A percentile compares a stretch with the other conserved stretches of the same genome.
These are phyloP conservation scores for Lepidium didymum DNA, from an alignment of 345 rosid genomes.

Conservation along the genomic window DNA sequence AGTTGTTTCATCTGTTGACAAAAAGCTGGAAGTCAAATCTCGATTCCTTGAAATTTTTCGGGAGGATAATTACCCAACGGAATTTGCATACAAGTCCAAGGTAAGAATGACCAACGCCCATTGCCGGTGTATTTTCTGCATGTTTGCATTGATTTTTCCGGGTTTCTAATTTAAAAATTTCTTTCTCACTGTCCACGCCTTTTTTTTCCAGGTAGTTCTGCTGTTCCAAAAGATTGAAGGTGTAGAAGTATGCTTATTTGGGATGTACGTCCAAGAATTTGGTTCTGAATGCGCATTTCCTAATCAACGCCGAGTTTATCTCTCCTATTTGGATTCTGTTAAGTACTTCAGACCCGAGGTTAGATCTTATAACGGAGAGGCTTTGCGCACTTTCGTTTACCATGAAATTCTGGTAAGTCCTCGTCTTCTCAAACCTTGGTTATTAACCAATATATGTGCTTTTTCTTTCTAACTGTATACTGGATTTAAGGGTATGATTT, in stretches of 20 bases:
- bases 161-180: not conserved
- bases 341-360: slow-evolving; percentile 98
- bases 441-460: not conserved
- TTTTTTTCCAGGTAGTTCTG: slow-evolving; percentile 79
- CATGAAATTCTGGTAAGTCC: slow-evolving; percentile 86
- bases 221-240: slow-evolving; percentile 99
- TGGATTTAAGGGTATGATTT: not conserved
- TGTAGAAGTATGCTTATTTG: slow-evolving; percentile 96
- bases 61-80: slow-evolving; percentile 87
- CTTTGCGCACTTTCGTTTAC: slow-evolving; percentile 93
- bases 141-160: not conserved
- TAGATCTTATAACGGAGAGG: slow-evolving; percentile 89
- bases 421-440: slow-evolving; percentile 3
- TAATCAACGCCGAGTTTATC: slow-evolving; percentile 97
- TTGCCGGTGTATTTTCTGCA: not conserved
- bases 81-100: slow-evolving; percentile 95
- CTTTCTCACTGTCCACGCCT: not conserved
- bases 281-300: slow-evolving; percentile 89
- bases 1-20: slow-evolving; percentile 99
- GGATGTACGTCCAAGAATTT: slow-evolving; percentile 99
- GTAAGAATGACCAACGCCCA: slow-evolving; percentile 30
- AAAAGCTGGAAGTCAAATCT: slow-evolving; percentile 93
- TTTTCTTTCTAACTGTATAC: not conserved
- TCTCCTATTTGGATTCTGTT: slow-evolving; percentile 95
- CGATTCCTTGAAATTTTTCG: slow-evolving; percentile 94